Base-by-base conservation (phyloP, 148 eudicot species). In the Chenopodium quinoa region DNA sequence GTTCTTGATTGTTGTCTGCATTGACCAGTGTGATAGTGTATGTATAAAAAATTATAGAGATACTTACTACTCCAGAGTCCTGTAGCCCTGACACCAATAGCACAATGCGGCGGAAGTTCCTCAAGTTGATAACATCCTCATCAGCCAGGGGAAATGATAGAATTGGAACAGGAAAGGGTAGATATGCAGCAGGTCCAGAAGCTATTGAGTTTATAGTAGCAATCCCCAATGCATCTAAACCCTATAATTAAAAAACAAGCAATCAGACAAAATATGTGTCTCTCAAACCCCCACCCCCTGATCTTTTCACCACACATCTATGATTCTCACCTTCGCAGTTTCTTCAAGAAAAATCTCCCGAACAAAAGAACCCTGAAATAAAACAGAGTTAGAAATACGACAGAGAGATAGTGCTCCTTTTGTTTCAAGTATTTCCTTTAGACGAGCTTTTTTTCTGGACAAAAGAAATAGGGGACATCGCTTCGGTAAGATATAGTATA, bases 331-430 rank as follows among this genome's bases (percentile, higher is more conserved):
- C 97, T 95, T 95, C 0, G 94, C 90, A 58, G 93, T 84, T 91
- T 95, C 97, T 80, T 95, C 92, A 71, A 93, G 91, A 82, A 95
- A 87, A 79, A 95, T 87, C 82, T 93, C 92, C 82, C 94, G 91
- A 76, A 95, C 91, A 80, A 93, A 91, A 23, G 91, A 87, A 78
- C 97, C 97, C 99, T 95, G 92, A 54, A 31, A 83, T 25, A 87
- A 48, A 47, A 6, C 44, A 34, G 75, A 23, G 20, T 12, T 20
- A 75, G 29, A 86, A 62, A 20, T 62, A 62, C 8, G 50, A 40
- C 58, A 23, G 22, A 12, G 44, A 46, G 52, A 4, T 9, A 23
- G 7, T 34, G 9, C 25, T 11, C 25, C 50, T 7, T 31, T 19
- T 32, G 37, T 29, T 71, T 40, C 46, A 37, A 71, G 40, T 29